Conservation (phyloP, 1,284 basidiomycete species). For the Ganoderma lucidum region DNA sequence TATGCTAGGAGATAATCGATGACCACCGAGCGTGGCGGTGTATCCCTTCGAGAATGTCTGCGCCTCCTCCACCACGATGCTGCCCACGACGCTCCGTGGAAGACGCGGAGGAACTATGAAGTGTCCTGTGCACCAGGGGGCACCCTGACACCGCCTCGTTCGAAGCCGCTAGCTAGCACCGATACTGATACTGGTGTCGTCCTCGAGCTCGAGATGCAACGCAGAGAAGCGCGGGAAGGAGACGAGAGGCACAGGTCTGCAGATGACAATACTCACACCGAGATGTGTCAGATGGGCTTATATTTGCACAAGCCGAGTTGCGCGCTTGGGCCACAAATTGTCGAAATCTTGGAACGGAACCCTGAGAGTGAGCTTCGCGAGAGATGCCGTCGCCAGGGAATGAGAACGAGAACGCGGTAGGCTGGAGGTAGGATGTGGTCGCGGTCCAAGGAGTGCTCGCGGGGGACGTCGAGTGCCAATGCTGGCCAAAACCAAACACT, state of each 20-base stretch:
- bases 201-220: not conserved
- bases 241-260: constrained; percentile 1
- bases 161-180: not conserved
- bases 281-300: constrained; percentile 24
- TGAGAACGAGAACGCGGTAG: not conserved
- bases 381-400: not conserved
- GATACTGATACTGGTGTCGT: not conserved
- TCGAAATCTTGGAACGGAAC: not conserved
- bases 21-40: constrained; percentile 26
- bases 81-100: constrained; percentile 4
- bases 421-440: constrained; percentile 18
- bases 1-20: constrained; percentile 28
- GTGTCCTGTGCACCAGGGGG: constrained; percentile 7
- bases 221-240: constrained; percentile 12
- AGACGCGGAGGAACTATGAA: constrained; percentile 7
- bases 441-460: constrained; percentile 14
- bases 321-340: constrained; percentile 20
- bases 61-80: constrained; percentile 5
- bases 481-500: not conserved
- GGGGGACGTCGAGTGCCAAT: constrained; percentile 1
- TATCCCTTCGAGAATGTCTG: constrained; percentile 18
- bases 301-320: constrained; percentile 14
- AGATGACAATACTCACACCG: constrained; percentile 6
- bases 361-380: constrained; percentile 13
- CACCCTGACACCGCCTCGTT: not conserved